Conservation (phyloP, 768 basidiomycete genomes). For the Megacollybia marginata region DNA sequence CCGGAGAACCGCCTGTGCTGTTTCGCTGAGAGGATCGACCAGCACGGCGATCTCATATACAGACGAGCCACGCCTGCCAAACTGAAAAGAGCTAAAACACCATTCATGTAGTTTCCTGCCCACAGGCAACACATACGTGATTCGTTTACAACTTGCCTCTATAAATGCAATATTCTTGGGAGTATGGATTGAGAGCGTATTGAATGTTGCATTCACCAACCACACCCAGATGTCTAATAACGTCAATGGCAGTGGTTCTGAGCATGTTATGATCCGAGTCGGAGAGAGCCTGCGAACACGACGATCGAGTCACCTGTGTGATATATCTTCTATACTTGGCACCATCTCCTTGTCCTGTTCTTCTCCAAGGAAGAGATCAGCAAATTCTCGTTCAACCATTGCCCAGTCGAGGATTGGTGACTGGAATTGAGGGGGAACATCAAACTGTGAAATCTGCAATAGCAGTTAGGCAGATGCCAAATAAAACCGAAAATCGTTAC, state of each 20-base stretch:
- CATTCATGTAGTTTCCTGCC: not conserved
- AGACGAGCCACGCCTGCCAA: slow-evolving; percentile 66
- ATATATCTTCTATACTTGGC: slow-evolving; percentile 31
- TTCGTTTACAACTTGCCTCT: slow-evolving; percentile 65
- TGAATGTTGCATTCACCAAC: slow-evolving; percentile 99
- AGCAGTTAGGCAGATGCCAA: not conserved
- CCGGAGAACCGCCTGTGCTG: slow-evolving; percentile 83
- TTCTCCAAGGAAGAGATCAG: slow-evolving; percentile 15
- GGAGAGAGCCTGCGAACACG: slow-evolving; percentile 92
- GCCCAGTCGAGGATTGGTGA: slow-evolving; percentile 34
- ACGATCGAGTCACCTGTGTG: slow-evolving; percentile 33
- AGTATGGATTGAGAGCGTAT: slow-evolving; percentile 92
- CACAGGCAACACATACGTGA: slow-evolving; percentile 42
- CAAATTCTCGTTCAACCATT: slow-evolving; percentile 30
- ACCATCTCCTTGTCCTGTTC: slow-evolving; percentile 4
- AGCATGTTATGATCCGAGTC: slow-evolving; percentile 99
- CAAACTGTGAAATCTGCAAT: slow-evolving; percentile 30
- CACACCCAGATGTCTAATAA: slow-evolving; percentile 96
- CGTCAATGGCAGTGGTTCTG: slow-evolving; percentile 94
- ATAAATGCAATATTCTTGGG: slow-evolving; percentile 79
- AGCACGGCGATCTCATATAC: slow-evolving; percentile 64
- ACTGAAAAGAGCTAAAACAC: slow-evolving; percentile 52
- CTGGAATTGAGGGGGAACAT: slow-evolving; percentile 21
- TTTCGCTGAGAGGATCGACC: slow-evolving; percentile 79
- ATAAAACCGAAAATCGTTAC: slow-evolving; percentile 26